Percentiles rank a stretch among this genome's conserved stretches.
phyloP scores from a whole-genome alignment of 495 filamentous ascomycete species.

The Geoglossum glabrum region DNA sequence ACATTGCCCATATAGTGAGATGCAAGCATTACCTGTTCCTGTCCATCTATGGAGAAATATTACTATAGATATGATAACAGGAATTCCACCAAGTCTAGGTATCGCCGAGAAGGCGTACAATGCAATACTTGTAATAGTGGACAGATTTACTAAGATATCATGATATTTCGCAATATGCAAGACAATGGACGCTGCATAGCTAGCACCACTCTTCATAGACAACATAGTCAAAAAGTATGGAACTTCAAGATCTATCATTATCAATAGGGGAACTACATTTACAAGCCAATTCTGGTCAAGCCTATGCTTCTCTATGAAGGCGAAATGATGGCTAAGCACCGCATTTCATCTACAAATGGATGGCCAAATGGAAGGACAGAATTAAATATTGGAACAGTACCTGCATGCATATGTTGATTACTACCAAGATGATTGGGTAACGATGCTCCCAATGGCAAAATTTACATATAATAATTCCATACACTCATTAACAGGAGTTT shows the following conservation, averaged over 20 bases:
- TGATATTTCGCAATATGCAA: not conserved
- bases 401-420: slow-evolving; percentile 6
- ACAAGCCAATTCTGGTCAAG: slow-evolving; percentile 1
- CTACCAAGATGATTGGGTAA: slow-evolving; percentile 8
- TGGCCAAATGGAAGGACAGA: slow-evolving; percentile 10
- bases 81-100: slow-evolving; percentile 3
- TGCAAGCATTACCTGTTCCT: slow-evolving; percentile 7
- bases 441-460: slow-evolving; percentile 7
- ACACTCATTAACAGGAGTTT: slow-evolving; percentile 8
- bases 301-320: slow-evolving; percentile 5
- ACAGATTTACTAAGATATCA: slow-evolving; percentile 4
- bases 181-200: not conserved
- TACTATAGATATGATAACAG: slow-evolving; percentile 9
- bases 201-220: not conserved
- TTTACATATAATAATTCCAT: slow-evolving; percentile 14
- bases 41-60: slow-evolving; percentile 4
- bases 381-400: slow-evolving; percentile 9
- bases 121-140: slow-evolving; percentile 4
- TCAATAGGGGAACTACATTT: slow-evolving; percentile 3
- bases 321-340: not conserved
- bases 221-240: not conserved
- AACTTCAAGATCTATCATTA: not conserved
- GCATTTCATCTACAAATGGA: slow-evolving; percentile 10
- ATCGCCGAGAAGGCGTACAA: not conserved
- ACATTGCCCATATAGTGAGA: slow-evolving; percentile 8